Conservation (phyloP, 495 filamentous ascomycete genomes). For the Neurospora sp. region DNA sequence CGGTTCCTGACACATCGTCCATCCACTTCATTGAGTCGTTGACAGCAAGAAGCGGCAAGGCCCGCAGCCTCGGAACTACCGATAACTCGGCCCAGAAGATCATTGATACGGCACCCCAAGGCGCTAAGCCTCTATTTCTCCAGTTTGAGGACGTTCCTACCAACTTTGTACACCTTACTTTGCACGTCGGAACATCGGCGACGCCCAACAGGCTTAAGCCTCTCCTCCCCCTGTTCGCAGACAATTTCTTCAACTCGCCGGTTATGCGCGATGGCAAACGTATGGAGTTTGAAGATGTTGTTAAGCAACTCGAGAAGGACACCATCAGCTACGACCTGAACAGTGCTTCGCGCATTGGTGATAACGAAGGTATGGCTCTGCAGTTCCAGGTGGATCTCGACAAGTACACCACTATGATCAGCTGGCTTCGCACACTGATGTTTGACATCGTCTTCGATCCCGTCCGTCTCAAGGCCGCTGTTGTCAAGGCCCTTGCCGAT, state of each 20-base stretch:
- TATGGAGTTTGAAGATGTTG: conserved; percentile 83
- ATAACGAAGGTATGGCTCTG: conserved; percentile 69
- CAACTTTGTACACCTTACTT: conserved; percentile 74
- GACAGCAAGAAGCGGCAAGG: conserved; percentile 76
- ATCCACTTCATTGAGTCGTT: conserved; percentile 88
- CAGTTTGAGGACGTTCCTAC: conserved; percentile 91
- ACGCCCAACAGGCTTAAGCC: conserved; percentile 69
- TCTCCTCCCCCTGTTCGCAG: conserved; percentile 70
- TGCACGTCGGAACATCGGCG: conserved; percentile 66
- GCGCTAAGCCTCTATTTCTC: conserved; percentile 64
- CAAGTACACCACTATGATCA: conserved; percentile 73
- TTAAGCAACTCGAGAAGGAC: conserved; percentile 79
- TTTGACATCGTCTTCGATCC: conserved; percentile 83
- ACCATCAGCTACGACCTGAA: conserved; percentile 74
- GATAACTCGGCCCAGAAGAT: conserved; percentile 64
- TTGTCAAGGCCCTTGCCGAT: conserved; percentile 81
- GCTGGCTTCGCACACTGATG: conserved; percentile 78
- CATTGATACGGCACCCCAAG: conserved; percentile 57
- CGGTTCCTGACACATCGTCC: conserved; percentile 72
- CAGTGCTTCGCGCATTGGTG: conserved; percentile 53
- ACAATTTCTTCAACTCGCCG: conserved; percentile 90
- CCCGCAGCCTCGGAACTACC: conserved; percentile 53
- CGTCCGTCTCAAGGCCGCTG: conserved; percentile 65
- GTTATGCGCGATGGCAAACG: conserved; percentile 66
- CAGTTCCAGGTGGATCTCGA: conserved; percentile 78